Evolutionary conservation across 345 rosid genomes (phyloP), one percentile per base, ranked within the genome.

Genomic region (Lagerstroemia speciosa): DNA sequence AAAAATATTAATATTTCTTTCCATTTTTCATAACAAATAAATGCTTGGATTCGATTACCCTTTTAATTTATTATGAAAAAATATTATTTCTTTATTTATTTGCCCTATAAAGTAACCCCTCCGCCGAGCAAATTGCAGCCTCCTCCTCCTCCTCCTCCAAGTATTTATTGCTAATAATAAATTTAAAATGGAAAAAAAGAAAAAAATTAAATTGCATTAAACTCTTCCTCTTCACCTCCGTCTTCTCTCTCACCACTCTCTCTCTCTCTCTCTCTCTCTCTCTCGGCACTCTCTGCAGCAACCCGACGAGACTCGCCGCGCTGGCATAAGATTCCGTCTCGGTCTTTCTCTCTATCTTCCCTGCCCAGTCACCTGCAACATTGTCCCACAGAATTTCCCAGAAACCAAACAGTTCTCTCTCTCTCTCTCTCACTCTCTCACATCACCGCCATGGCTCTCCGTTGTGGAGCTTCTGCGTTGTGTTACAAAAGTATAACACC

Each of bases 291-390:
- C 68, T 73, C 78, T 70, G 75, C 80, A 72, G 64, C 83, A 80
- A 82, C n/a, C 77, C 74, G 84, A 86, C 89, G 92, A 80, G 78
- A 74, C 46, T 62, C 79, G 80, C 87, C 85, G 74, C 72, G 92
- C 89, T 86, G 98, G 76, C 94, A 85, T 68, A 62, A 85, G 87
- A 84, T 87, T 83, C 90, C 81, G 48, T 65, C 72, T 24, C 78
- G 45, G 58, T 58, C 12, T 50, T 48, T 64, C 55, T 26, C 37
- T 31, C 20, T 68, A 53, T 68, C 14, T 41, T 52, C 29, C 11
- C 30, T 32, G 8, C 29, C 40, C 11, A 43, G 57, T 68, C 40
- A 61, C 48, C 58, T 68, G 32, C 72, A 58, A 37, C 65, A 73
- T 66, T 40, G 4, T 66, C 15, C 66, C 31, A 53, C 45, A 24